Evolutionary conservation across 176 grass and related monocot species (phyloP).

Genomic region (Poa pratensis): DNA sequence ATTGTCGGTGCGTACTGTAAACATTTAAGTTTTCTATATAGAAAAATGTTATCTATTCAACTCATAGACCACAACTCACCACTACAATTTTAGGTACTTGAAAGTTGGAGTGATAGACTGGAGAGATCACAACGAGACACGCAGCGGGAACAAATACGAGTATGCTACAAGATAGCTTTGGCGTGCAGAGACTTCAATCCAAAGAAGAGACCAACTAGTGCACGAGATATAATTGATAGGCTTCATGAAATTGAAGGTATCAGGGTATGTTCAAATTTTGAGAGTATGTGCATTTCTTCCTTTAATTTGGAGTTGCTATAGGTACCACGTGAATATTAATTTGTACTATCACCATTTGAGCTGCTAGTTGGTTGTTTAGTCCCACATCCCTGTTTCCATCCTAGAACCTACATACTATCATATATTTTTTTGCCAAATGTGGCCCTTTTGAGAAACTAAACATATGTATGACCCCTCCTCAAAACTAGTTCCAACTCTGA

Average conservation of each 20-base stretch:
- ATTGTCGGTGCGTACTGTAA: neutral
- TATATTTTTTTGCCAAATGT: too few relatives aligned
- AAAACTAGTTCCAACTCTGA: too few relatives aligned
- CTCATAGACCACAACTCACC: neutral
- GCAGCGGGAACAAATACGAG: neutral
- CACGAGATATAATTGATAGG: neutral
- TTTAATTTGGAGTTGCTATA: too few relatives aligned
- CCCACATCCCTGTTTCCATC: too few relatives aligned
- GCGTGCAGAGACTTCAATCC: neutral
- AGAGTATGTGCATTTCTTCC: neutral
- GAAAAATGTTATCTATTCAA: neutral
- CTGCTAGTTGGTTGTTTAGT: neutral
- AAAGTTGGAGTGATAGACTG: neutral
- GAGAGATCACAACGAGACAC: neutral
- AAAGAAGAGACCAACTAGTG: neutral
- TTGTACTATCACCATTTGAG: neutral
- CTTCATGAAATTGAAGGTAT: neutral
- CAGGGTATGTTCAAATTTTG: neutral
- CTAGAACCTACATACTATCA: too few relatives aligned
- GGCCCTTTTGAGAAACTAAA: too few relatives aligned
- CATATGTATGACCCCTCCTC: too few relatives aligned
- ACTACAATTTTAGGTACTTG: slow-evolving; percentile 5
- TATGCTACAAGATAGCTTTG: neutral
- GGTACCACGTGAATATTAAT: too few relatives aligned
- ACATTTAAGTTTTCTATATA: neutral